Percentiles rank a stretch among this genome's conserved stretches.
Evolutionary conservation across 306 rosid genomes (phyloP).

Genomic region (Senna tora): DNA sequence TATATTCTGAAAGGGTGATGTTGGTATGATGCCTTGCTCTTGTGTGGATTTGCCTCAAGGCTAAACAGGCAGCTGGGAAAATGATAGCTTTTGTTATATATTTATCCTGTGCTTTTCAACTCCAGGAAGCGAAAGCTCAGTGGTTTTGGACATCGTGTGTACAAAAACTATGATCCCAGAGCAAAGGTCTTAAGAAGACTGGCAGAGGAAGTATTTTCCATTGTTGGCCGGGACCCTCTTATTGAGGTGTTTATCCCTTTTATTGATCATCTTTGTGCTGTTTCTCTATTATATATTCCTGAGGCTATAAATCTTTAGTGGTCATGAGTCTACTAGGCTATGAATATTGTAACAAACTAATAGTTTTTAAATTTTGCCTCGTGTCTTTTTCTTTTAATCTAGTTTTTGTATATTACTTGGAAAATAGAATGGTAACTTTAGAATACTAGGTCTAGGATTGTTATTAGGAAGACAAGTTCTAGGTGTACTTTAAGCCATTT

Average conservation of each 20-base stretch:
- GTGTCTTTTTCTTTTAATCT: neutral
- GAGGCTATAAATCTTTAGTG: constrained; percentile 3
- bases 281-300: constrained; percentile 22
- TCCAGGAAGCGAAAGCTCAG: constrained; percentile 87
- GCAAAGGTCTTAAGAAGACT: constrained; percentile 77
- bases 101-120: constrained; percentile 27
- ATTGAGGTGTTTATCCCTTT: constrained; percentile 67
- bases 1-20: constrained; percentile 1
- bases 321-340: neutral
- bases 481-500: neutral
- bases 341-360: constrained; percentile 15
- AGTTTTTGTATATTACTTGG: neutral
- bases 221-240: constrained; percentile 91
- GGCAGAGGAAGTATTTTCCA: constrained; percentile 90
- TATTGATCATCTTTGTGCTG: constrained; percentile 4
- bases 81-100: constrained; percentile 13
- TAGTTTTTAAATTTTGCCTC: constrained; percentile 18
- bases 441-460: neutral
- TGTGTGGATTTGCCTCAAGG: neutral
- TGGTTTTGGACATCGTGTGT: constrained; percentile 96
- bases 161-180: constrained; percentile 94
- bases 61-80: neutral
- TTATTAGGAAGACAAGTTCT: neutral
- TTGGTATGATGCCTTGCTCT: constrained; percentile 4
- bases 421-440: neutral